Base-by-base conservation (phyloP, 108 stramenopile genomes). In the Fistulifera solaris region DNA sequence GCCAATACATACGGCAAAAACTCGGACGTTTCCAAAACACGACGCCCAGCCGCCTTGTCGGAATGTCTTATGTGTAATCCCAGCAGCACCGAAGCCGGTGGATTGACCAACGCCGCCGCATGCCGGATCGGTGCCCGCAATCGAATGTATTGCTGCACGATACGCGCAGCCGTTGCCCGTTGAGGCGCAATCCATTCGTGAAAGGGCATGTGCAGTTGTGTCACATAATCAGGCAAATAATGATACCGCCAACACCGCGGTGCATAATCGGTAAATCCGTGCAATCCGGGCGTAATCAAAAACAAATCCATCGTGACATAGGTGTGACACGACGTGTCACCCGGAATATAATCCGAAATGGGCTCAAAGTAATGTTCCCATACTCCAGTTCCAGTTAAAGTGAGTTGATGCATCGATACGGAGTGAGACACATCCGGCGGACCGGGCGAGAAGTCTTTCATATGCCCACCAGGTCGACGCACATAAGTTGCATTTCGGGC, bases 301-400 rank as follows among this genome's bases (percentile, higher is more conserved):
- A 65, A 56, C 48, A 71, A 40, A 51, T 60, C 61, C 61, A 79
- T 59, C 1, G 71, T 67, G 4, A 73, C 59, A 27, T 61, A 48
- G 56, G 61, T 46, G 17, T 39, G 38, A 57, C 76, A 77, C 3
- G 76, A 77, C 17, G 15, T 41, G 50, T 74, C 72, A n/a, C 72
- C 70, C 11, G 77, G 77, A 4, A 63, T 58, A 56, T 73, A 79
- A 51, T 79, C 77, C 8, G 68, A 70, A 5, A 79, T 56, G 1
- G 77, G 77, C 35, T 71, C 77, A 71, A 79, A 79, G 61, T 79
- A 79, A 49, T 73, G 57, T 21, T 73, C 62, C 77, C 77, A 79
- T 0, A 74, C 72, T 26, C 77, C 77, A 11, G 54, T 57, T 1
- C 70, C 70, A 14, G 62, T 54, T 38, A 60, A 62, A 12, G 18